Percentiles rank a stretch among this genome's conserved stretches.
These are phyloP conservation scores for Claviceps maximensis DNA, from an alignment of 2,329 filamentous ascomycete genomes.

Conservation along the genomic window DNA sequence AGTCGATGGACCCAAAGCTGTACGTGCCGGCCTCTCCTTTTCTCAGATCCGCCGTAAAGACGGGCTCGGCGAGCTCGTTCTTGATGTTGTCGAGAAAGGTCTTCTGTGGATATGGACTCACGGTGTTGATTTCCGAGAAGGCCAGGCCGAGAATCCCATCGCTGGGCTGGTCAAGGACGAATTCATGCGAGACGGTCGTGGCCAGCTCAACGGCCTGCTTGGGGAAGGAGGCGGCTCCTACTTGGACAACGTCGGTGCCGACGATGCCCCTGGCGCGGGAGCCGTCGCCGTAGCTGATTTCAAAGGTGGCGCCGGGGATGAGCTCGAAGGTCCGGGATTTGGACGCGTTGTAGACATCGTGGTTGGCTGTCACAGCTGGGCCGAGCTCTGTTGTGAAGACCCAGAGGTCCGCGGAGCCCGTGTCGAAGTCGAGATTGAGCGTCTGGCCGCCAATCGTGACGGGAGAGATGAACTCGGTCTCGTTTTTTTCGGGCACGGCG, in stretches of 20 bases:
- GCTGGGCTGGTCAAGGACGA: conserved; percentile 27
- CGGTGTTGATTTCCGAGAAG: conserved; percentile 29
- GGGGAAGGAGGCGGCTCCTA: conserved; percentile 27
- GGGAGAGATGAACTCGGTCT: conserved; percentile 8
- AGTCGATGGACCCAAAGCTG: conserved; percentile 61
- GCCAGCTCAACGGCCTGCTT: conserved; percentile 31
- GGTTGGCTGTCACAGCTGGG: conserved; percentile 21
- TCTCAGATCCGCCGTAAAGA: conserved; percentile 60
- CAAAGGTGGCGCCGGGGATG: conserved; percentile 26
- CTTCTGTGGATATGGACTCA: conserved; percentile 25
- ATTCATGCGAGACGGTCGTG: conserved; percentile 24
- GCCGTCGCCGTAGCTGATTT: conserved; percentile 31
- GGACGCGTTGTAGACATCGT: conserved; percentile 25
- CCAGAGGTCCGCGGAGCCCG: conserved; percentile 16
- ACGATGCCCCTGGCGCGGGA: conserved; percentile 29
- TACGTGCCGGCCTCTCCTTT: conserved; percentile 46
- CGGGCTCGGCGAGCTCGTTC: conserved; percentile 11
- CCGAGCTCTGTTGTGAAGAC: conserved; percentile 30
- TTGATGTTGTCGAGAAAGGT: conserved; percentile 28
- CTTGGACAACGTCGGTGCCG: conserved; percentile 28
- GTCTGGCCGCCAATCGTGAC: conserved; percentile 12
- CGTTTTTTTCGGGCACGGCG: conserved; percentile 4
- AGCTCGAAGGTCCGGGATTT: conserved; percentile 25
- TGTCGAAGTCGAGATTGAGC: conserved; percentile 13
- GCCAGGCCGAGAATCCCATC: conserved; percentile 32